phyloP scores from a whole-genome alignment of 2,329 filamentous ascomycete genomes.

The Tolypocladium guangdongense region DNA sequence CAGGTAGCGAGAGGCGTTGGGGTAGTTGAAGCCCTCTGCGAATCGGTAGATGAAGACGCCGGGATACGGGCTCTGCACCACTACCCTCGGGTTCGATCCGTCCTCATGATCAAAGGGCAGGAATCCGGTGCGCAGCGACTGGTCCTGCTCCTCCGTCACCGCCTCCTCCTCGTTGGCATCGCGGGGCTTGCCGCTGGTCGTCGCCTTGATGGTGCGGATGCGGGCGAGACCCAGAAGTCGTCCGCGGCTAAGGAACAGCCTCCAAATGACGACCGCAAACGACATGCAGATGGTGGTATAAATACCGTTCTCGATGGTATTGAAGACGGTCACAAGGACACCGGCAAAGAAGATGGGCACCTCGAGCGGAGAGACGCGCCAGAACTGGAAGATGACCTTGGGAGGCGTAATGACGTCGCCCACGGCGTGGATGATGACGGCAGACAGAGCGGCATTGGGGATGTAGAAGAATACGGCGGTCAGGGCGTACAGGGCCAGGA shows the following conservation, averaged over 20 bases:
- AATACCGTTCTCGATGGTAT: conserved; percentile 73
- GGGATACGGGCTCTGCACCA: conserved; percentile 35
- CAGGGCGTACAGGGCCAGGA: conserved; percentile 75
- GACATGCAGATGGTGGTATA: conserved; percentile 70
- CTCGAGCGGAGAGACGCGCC: conserved; percentile 73
- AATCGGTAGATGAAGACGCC: conserved; percentile 47
- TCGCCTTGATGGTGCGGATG: conserved; percentile 78
- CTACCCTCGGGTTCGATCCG: conserved; percentile 36
- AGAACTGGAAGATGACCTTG: conserved; percentile 78
- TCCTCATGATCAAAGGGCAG: conserved; percentile 38
- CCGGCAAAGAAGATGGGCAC: conserved; percentile 77
- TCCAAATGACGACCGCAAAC: conserved; percentile 61
- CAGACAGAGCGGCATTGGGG: conserved; percentile 62
- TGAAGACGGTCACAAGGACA: conserved; percentile 74
- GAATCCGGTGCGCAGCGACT: conserved; percentile 28
- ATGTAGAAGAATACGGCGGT: conserved; percentile 85
- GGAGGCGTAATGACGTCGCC: conserved; percentile 77
- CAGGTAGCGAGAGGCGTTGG: conserved; percentile 39
- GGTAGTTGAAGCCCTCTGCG: conserved; percentile 45
- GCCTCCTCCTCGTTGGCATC: conserved; percentile 13
- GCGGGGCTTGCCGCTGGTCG: conserved; percentile 35
- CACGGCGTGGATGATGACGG: conserved; percentile 85
- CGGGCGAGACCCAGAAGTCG: conserved; percentile 69
- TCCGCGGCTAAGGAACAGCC: conserved; percentile 67
- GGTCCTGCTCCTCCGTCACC: conserved; percentile 35